A percentile compares a stretch with the other conserved stretches of the same genome.
These are phyloP conservation scores for Gamarada debralockiae DNA, from an alignment of 495 filamentous ascomycete genomes.

Conservation along the genomic window DNA sequence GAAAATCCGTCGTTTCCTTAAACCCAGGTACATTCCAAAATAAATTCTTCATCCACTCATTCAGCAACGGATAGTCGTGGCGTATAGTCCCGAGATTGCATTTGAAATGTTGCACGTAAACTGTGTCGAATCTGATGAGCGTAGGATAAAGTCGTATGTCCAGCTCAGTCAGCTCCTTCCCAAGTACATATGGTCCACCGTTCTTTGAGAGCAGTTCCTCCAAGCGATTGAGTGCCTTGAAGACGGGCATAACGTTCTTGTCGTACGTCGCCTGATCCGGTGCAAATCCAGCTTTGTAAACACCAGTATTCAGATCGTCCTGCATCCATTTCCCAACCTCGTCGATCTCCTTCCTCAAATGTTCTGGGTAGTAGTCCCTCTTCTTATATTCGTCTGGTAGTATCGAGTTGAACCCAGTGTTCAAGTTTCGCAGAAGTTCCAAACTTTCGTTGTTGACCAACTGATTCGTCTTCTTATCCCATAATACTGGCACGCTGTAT, in stretches of 20 bases:
- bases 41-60: constrained; percentile 64
- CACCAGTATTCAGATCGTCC: constrained; percentile 81
- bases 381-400: constrained; percentile 56
- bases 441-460: constrained; percentile 42
- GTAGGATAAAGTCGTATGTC: constrained; percentile 78
- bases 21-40: constrained; percentile 63
- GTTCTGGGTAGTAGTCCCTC: constrained; percentile 57
- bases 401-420: constrained; percentile 68
- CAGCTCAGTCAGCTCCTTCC: constrained; percentile 67
- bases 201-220: constrained; percentile 59
- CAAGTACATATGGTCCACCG: constrained; percentile 62
- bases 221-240: constrained; percentile 65
- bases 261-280: constrained; percentile 73
- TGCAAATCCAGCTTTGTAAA: constrained; percentile 57
- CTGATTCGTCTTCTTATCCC: constrained; percentile 67
- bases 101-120: constrained; percentile 94
- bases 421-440: constrained; percentile 72
- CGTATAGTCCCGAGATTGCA: constrained; percentile 83
- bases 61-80: constrained; percentile 64
- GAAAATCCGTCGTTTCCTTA: constrained; percentile 66
- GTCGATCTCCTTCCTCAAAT: constrained; percentile 63
- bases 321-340: constrained; percentile 79
- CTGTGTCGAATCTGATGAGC: constrained; percentile 78
- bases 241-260: constrained; percentile 61
- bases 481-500: constrained; percentile 79